Evolutionary conservation across 2,329 filamentous ascomycete species (phyloP).

Genomic region (Xylaria digitata): DNA sequence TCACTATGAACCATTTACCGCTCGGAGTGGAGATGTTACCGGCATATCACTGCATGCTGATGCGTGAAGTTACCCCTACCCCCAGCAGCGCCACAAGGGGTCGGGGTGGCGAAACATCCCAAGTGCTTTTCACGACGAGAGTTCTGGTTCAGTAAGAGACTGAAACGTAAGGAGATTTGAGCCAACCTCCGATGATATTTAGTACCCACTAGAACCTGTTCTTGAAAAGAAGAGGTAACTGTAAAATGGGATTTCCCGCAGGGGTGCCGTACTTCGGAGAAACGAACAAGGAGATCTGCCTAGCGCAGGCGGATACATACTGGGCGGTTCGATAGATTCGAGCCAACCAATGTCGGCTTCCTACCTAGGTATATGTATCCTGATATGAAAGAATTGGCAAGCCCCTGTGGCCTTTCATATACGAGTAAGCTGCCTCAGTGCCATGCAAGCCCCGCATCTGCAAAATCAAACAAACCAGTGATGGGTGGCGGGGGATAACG

Average conservation of each 20-base stretch:
- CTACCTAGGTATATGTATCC: constrained; percentile 13
- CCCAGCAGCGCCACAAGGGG: background rate
- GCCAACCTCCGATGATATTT: background rate
- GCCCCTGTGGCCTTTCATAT: constrained; percentile 14
- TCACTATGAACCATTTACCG: constrained; percentile 5
- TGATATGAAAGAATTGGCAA: constrained; percentile 14
- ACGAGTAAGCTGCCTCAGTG: background rate
- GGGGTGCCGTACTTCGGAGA: constrained; percentile 8
- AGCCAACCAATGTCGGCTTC: constrained; percentile 16
- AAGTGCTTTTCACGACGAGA: constrained; percentile 6
- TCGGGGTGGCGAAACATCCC: background rate
- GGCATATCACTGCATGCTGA: constrained; percentile 11
- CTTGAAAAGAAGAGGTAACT: constrained; percentile 3
- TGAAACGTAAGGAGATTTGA: constrained; percentile 3
- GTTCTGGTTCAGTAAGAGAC: constrained; percentile 1
- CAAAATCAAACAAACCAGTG: background rate
- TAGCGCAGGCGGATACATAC: background rate
- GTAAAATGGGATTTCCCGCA: background rate
- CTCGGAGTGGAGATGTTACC: constrained; percentile 18
- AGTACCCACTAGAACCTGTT: constrained; percentile 8
- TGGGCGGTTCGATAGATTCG: constrained; percentile 3
- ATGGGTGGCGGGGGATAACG: background rate
- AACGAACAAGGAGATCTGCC: constrained; percentile 1
- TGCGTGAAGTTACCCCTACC: background rate
- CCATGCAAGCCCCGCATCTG: constrained; percentile 23